Evolutionary conservation across 345 rosid species (phyloP).

Genomic region (Gossypioides kirkii): DNA sequence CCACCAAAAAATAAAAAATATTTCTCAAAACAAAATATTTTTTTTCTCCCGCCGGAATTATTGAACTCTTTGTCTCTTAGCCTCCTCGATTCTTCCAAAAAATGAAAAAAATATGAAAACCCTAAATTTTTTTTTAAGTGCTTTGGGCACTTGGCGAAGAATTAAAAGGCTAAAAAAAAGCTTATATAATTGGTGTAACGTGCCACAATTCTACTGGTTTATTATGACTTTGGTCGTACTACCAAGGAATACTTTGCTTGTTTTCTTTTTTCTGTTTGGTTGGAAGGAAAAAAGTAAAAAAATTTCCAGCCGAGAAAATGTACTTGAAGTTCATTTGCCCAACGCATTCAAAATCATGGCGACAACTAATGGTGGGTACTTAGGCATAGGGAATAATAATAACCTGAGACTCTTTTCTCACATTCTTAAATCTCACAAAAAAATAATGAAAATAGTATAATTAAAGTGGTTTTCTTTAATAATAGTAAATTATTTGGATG

Average conservation of each 20-base stretch:
- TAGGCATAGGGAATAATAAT: not conserved
- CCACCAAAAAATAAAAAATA: not conserved
- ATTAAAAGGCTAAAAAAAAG: not conserved
- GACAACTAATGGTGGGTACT: not conserved
- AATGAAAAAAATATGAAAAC: not conserved
- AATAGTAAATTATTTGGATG: no score
- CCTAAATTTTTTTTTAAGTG: not conserved
- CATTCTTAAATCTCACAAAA: not conserved
- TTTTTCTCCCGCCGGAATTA: slow-evolving; percentile 12
- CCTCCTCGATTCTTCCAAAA: slow-evolving; percentile 1
- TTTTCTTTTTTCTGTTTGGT: not conserved
- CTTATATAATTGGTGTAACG: slow-evolving; percentile 10
- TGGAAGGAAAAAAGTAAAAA: not conserved
- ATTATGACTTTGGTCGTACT: not conserved
- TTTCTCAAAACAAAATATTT: not conserved
- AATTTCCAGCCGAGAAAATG: not conserved
- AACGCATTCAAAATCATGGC: slow-evolving; percentile 9
- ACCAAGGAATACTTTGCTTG: slow-evolving; percentile 3
- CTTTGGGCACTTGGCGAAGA: slow-evolving; percentile 4
- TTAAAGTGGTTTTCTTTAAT: no score
- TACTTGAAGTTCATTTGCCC: not conserved
- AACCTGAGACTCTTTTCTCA: not conserved
- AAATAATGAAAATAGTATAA: no score
- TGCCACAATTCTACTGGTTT: slow-evolving; percentile 8
- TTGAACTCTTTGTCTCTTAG: slow-evolving; percentile 9